Conservation (phyloP, 192 early-diverging fungal genomes). For the Umbelopsis ramanniana region DNA sequence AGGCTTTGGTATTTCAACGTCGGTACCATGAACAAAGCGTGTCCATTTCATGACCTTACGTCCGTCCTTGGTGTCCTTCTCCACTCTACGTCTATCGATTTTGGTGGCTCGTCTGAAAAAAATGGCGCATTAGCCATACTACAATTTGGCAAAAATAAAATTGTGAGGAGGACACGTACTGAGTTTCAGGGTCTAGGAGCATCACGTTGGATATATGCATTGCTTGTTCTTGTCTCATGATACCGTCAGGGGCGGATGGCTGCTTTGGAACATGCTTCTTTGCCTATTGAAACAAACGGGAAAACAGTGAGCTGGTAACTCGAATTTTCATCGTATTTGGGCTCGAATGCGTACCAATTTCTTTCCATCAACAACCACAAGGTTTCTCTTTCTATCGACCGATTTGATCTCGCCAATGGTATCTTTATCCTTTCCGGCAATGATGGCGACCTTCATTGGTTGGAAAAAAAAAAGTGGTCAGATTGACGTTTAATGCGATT, state of each 20-base stretch:
- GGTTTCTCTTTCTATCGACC: constrained; percentile 37
- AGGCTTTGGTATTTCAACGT: constrained; percentile 45
- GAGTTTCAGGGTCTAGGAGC: constrained; percentile 48
- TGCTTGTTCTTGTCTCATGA: constrained; percentile 40
- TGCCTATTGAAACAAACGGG: constrained; percentile 28
- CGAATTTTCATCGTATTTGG: no score
- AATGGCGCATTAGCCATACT: background rate
- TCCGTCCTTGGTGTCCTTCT: constrained; percentile 33
- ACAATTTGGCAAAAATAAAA: no score
- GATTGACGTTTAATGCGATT: background rate
- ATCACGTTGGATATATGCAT: constrained; percentile 55
- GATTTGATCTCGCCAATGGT: constrained; percentile 45
- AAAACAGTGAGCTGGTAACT: background rate
- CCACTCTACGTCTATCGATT: constrained; percentile 35
- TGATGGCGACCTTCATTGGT: constrained; percentile 38
- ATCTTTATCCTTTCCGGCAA: constrained; percentile 48
- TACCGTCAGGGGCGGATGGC: constrained; percentile 42
- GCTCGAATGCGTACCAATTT: constrained; percentile 31
- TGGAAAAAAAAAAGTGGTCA: background rate
- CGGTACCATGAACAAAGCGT: constrained; percentile 44
- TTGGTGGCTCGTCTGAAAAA: constrained; percentile 34
- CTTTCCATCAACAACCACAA: constrained; percentile 44
- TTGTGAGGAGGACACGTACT: constrained; percentile 34
- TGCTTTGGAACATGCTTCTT: constrained; percentile 48
- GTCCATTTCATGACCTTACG: constrained; percentile 32